Conservation (phyloP, 2,329 filamentous ascomycete species). For the Pseudocercospora vitis region DNA sequence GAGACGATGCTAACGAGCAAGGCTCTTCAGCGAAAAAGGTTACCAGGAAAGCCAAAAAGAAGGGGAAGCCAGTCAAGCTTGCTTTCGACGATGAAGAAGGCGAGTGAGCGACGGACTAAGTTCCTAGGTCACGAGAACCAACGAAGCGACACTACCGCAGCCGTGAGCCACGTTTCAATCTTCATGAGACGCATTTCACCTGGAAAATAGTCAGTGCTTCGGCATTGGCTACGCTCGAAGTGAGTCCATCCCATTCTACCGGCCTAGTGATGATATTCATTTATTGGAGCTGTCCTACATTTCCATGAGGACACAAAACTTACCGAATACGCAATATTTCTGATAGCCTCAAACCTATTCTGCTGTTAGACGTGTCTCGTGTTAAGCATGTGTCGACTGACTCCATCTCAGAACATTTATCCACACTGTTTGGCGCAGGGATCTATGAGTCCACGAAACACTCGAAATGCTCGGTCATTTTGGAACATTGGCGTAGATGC, state of each 20-base stretch:
- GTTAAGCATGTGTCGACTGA: no score
- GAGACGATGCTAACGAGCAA: constrained; percentile 20
- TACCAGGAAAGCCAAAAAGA: constrained; percentile 38
- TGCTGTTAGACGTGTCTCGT: background rate
- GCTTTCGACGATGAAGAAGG: constrained; percentile 37
- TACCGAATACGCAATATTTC: constrained; percentile 29
- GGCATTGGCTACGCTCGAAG: background rate
- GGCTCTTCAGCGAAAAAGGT: constrained; percentile 16
- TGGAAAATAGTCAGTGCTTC: background rate
- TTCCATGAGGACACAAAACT: constrained; percentile 29
- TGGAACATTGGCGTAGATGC: no score
- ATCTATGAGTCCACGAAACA: no score
- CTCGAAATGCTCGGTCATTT: no score
- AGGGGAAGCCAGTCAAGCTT: constrained; percentile 38
- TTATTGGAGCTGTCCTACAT: constrained; percentile 38
- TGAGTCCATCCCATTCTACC: background rate
- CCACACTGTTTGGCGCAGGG: no score
- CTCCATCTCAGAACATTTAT: no score
- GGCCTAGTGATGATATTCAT: constrained; percentile 22
- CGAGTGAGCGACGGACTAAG: constrained; percentile 5
- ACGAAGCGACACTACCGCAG: constrained; percentile 47
- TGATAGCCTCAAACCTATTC: constrained; percentile 5
- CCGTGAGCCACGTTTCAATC: constrained; percentile 85
- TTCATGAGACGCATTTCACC: background rate
- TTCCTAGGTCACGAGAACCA: constrained; percentile 13